Base-by-base conservation (phyloP, 192 early-diverging fungal genomes). In the Dissophora globulifera region DNA sequence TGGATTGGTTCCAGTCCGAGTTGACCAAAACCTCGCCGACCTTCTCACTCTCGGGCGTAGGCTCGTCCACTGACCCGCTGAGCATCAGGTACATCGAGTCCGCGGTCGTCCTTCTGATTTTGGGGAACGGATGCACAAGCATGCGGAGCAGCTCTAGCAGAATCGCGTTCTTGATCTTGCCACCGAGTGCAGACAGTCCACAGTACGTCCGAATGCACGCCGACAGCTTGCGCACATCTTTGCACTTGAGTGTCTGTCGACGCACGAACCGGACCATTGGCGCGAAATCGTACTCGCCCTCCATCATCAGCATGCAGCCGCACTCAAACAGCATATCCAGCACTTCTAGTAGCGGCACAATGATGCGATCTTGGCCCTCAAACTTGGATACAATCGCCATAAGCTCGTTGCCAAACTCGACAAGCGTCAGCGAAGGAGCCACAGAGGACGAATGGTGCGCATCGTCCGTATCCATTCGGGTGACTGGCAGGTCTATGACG, bases 71-170 rank as follows among this genome's bases (percentile, higher is more conserved):
- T 17, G 87, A 82, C 10, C 84, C 81, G 19, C 40, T 70, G 22
- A 94, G 27, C 47, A 84, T 86, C 40, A 92, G 49, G 76, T 91
- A 95, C 30, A 95, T 69, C 45, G 88, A 82, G 57, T 95, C 94
- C 1, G 94, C 88, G 0, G 88, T 82, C 2, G 82, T 58, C 27
- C 87, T 79, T 10, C 93, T 88, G 43, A 94, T 87, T 72, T 82
- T 88, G 19, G 94, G 94, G 69, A 84, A 95, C 32, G 92, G 84
- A 80, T 95, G 94, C 6, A 82, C 80, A 7, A 95, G 60, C 60
- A 90, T 88, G 9, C 69, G 43, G 11, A 95, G 61, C 54, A 93
- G 55, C 62, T 88, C 84, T 16, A 81, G 71, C 40, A 95, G 48
- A 13, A 89, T 85, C 1, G 68, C 82, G 40, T 64, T 83, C 58